Percentiles rank a stretch among this genome's conserved stretches.
These are phyloP conservation scores for Cicer bijugum DNA, from an alignment of 306 rosid genomes.

Conservation along the genomic window DNA sequence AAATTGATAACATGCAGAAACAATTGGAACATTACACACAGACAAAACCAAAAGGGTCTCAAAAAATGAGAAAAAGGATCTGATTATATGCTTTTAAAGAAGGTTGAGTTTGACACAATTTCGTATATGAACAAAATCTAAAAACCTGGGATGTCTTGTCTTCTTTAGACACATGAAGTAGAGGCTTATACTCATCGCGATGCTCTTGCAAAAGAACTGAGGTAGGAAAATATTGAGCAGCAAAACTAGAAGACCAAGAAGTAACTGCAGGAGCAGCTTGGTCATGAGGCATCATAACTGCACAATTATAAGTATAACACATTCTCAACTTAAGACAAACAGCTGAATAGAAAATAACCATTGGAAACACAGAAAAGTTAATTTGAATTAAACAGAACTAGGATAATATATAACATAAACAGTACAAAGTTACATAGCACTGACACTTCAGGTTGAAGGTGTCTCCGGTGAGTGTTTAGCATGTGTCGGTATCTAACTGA, in stretches of 20 bases:
- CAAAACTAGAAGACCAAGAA: conserved; percentile 53
- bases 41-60: conserved; percentile 17
- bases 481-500: no score
- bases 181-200: conserved; percentile 68
- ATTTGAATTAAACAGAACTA: neutral
- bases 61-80: neutral
- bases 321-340: conserved; percentile 33
- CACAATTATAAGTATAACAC: conserved; percentile 35
- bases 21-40: neutral
- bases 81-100: conserved; percentile 29
- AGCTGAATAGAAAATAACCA: neutral
- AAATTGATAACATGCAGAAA: conserved; percentile 35
- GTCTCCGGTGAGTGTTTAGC: no score
- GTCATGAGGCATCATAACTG: conserved; percentile 66
- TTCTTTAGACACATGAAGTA: conserved; percentile 57
- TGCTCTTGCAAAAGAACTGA: conserved; percentile 84
- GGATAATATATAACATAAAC: neutral
- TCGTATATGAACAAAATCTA: conserved; percentile 14
- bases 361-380: neutral
- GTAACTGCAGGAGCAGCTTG: conserved; percentile 59
- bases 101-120: neutral
- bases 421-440: neutral
- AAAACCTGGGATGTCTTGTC: conserved; percentile 77
- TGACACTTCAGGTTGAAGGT: no score
- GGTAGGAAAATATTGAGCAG: conserved; percentile 65